A percentile compares a stretch with the other conserved stretches of the same genome.
Conservation (phyloP, 208 protist genomes). For the Leishmania major region DNA sequence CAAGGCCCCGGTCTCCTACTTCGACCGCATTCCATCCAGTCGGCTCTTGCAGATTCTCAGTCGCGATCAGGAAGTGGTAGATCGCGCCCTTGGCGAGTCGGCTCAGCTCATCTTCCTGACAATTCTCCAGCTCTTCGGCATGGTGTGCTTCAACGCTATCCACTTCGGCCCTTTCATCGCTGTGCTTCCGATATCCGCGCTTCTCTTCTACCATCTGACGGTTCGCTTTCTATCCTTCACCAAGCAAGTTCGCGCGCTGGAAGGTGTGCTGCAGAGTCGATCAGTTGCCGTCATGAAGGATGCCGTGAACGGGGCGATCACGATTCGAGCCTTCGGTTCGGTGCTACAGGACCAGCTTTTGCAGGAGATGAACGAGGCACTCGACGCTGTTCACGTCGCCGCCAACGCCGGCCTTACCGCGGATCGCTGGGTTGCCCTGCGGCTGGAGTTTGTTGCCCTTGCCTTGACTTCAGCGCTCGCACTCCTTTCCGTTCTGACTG, state of each 20-base stretch:
- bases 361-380: constrained; percentile 57
- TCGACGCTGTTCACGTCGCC: constrained; percentile 66
- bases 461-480: constrained; percentile 64
- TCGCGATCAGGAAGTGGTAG: constrained; percentile 74
- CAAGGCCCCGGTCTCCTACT: constrained; percentile 73
- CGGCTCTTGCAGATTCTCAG: constrained; percentile 61
- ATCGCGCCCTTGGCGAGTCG: constrained; percentile 58
- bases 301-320: constrained; percentile 58
- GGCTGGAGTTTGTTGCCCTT: constrained; percentile 71
- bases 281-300: constrained; percentile 67
- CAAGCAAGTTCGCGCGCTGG: constrained; percentile 72
- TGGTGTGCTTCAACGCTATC: constrained; percentile 65
- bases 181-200: constrained; percentile 62
- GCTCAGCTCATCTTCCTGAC: constrained; percentile 65
- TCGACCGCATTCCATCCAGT: constrained; percentile 66
- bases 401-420: constrained; percentile 51
- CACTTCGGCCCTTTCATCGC: constrained; percentile 64
- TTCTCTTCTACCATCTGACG: constrained; percentile 78
- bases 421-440: constrained; percentile 74
- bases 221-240: constrained; percentile 65
- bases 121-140: constrained; percentile 60
- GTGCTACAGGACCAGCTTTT: constrained; percentile 42
- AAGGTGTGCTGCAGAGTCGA: constrained; percentile 51
- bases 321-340: constrained; percentile 63
- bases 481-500: constrained; percentile 58